These are phyloP conservation scores for Dothideomycetes sp. DNA, from an alignment of 2,329 filamentous ascomycete genomes.

Conservation along the genomic window DNA sequence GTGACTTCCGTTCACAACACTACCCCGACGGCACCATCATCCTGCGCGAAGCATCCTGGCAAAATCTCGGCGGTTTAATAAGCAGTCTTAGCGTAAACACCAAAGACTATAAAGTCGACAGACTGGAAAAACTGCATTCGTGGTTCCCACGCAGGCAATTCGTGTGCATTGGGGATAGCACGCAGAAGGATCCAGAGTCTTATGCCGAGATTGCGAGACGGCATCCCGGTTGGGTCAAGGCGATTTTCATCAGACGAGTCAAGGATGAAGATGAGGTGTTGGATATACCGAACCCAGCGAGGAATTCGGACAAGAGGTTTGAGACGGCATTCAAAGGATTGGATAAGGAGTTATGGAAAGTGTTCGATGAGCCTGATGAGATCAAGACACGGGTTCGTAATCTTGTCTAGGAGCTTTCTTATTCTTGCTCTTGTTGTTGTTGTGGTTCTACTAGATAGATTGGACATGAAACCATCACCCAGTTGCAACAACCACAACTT, in stretches of 20 bases:
- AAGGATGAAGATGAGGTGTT: constrained; percentile 51
- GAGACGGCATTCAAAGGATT: constrained; percentile 72
- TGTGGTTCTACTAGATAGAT: too few species aligned
- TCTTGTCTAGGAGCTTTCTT: neutral
- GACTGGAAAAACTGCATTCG: constrained; percentile 65
- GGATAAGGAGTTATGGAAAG: constrained; percentile 62
- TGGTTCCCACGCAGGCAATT: constrained; percentile 75
- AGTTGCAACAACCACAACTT: too few species aligned
- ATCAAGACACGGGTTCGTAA: constrained; percentile 33
- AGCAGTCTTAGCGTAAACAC: constrained; percentile 71
- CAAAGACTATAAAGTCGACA: constrained; percentile 74
- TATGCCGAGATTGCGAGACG: constrained; percentile 69
- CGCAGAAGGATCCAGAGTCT: constrained; percentile 81
- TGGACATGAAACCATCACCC: too few species aligned
- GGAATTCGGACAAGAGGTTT: constrained; percentile 59
- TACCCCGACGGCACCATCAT: constrained; percentile 75
- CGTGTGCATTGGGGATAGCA: constrained; percentile 82
- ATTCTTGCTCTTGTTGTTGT: too few species aligned
- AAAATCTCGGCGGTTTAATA: constrained; percentile 71
- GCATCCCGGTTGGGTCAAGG: constrained; percentile 66
- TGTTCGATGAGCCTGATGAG: constrained; percentile 71
- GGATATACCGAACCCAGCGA: constrained; percentile 65
- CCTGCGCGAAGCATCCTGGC: constrained; percentile 76
- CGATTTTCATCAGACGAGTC: constrained; percentile 80
- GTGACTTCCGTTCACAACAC: constrained; percentile 58